Evolutionary conservation across 2,329 filamentous ascomycete species (phyloP).

Genomic region (Dothistroma pini): DNA sequence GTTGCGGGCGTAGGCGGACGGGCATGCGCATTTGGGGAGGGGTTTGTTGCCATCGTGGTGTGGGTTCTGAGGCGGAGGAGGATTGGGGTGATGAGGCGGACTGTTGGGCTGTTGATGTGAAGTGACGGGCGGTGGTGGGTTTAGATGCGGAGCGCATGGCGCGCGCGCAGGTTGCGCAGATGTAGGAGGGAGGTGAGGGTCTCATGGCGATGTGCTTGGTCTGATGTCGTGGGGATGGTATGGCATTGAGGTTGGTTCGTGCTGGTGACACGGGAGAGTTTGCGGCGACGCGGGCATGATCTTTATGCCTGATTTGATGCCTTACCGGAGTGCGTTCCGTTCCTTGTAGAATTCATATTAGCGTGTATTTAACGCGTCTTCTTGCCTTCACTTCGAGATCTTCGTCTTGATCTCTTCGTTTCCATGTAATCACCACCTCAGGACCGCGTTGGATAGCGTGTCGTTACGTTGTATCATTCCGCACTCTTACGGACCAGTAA

Average conservation of each 20-base stretch:
- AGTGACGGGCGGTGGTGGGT: constrained; percentile 4
- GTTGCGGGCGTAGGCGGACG: constrained; percentile 54
- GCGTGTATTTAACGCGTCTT: not conserved
- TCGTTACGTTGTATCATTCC: not conserved
- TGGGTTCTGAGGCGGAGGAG: constrained; percentile 24
- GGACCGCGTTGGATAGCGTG: constrained; percentile 1
- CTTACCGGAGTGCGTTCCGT: not conserved
- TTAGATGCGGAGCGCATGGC: constrained; percentile 17
- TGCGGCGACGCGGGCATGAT: not conserved
- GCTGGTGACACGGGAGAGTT: not conserved
- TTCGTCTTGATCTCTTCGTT: not conserved
- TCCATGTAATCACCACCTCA: not conserved
- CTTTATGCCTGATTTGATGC: not conserved
- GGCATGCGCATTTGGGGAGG: constrained; percentile 48
- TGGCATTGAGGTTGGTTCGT: constrained; percentile 1
- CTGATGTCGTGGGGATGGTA: not conserved
- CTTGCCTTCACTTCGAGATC: not conserved
- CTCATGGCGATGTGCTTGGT: constrained; percentile 17
- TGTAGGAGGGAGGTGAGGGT: constrained; percentile 24
- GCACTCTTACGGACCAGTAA: not conserved
- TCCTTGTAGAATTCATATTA: not conserved
- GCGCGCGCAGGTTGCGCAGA: constrained; percentile 33
- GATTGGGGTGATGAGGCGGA: constrained; percentile 14
- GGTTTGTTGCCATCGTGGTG: constrained; percentile 51
- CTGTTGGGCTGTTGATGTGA: constrained; percentile 13